Percentiles rank a stretch among this genome's conserved stretches.
These are phyloP conservation scores for Cryptococcus floricola DNA, from an alignment of 1,284 basidiomycete genomes.

Conservation along the genomic window DNA sequence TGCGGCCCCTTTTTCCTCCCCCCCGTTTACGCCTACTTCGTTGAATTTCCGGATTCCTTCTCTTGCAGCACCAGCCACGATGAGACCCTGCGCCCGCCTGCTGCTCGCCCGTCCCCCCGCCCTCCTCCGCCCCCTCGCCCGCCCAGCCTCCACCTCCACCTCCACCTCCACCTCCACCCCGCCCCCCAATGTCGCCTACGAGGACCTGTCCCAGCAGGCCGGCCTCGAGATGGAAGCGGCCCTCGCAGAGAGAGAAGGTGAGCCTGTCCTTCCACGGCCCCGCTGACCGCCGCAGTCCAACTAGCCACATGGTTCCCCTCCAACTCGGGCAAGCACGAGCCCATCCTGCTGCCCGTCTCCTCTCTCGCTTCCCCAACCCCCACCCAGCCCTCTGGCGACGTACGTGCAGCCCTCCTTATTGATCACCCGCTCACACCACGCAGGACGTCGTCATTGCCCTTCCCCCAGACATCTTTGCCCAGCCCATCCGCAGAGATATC, in stretches of 20 bases:
- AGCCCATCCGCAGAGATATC: conserved; percentile 83
- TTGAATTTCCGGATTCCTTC: no score
- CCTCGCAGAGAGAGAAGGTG: conserved; percentile 5
- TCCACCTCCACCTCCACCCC: background rate
- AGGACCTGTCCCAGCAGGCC: conserved; percentile 20
- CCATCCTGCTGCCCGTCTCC: conserved; percentile 42
- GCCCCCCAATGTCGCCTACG: conserved; percentile 31
- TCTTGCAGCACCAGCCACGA: no score
- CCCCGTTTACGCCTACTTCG: no score
- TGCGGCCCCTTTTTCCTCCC: no score
- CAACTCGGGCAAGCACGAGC: conserved; percentile 6
- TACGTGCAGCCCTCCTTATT: conserved; percentile 10
- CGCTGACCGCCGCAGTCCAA: background rate
- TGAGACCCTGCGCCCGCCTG: no score
- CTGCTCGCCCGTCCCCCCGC: no score
- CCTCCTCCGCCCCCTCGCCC: no score
- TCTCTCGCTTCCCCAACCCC: conserved; percentile 38
- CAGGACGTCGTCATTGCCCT: conserved; percentile 36
- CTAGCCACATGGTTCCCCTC: conserved; percentile 2
- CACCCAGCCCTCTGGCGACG: conserved; percentile 27
- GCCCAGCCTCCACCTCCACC: no score
- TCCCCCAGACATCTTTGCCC: conserved; percentile 62
- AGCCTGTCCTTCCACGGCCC: background rate
- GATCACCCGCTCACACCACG: background rate
- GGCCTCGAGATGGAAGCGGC: conserved; percentile 11